Evolutionary conservation across 2,329 filamentous ascomycete species (phyloP).

Genomic region (Botrytis galanthina): DNA sequence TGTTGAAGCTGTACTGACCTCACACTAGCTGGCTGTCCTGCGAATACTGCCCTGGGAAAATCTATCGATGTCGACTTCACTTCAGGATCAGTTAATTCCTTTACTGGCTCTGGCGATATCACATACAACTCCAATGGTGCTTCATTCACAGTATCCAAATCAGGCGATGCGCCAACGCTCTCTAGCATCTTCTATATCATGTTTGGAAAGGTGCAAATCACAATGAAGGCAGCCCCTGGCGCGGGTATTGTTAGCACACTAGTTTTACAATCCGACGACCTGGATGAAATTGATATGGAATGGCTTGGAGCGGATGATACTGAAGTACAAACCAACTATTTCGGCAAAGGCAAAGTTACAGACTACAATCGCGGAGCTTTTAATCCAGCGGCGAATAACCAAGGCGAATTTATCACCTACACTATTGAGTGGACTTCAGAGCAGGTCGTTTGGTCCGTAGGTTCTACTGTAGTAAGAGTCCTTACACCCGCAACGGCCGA

Average conservation of each 20-base stretch:
- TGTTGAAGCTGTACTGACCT: slow-evolving; percentile 26
- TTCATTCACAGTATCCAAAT: slow-evolving; percentile 72
- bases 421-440: slow-evolving; percentile 86
- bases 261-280: slow-evolving; percentile 83
- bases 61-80: slow-evolving; percentile 84
- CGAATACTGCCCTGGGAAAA: slow-evolving; percentile 78
- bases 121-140: slow-evolving; percentile 76
- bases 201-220: slow-evolving; percentile 89
- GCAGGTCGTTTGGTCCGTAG: slow-evolving; percentile 84
- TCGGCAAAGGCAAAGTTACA: slow-evolving; percentile 84
- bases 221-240: slow-evolving; percentile 81
- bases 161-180: slow-evolving; percentile 83
- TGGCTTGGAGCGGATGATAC: slow-evolving; percentile 78
- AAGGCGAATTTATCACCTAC: slow-evolving; percentile 79
- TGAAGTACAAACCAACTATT: slow-evolving; percentile 95
- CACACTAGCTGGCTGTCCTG: slow-evolving; percentile 58
- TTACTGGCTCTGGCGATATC: slow-evolving; percentile 66
- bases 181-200: slow-evolving; percentile 96
- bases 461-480: slow-evolving; percentile 72
- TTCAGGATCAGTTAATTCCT: slow-evolving; percentile 73
- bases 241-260: slow-evolving; percentile 90
- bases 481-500: slow-evolving; percentile 68
- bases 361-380: slow-evolving; percentile 86
- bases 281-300: slow-evolving; percentile 97
- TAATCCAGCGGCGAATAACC: slow-evolving; percentile 66